These are phyloP conservation scores for Geoglossum cookeanum DNA, from an alignment of 2,329 filamentous ascomycete genomes.

Conservation along the genomic window DNA sequence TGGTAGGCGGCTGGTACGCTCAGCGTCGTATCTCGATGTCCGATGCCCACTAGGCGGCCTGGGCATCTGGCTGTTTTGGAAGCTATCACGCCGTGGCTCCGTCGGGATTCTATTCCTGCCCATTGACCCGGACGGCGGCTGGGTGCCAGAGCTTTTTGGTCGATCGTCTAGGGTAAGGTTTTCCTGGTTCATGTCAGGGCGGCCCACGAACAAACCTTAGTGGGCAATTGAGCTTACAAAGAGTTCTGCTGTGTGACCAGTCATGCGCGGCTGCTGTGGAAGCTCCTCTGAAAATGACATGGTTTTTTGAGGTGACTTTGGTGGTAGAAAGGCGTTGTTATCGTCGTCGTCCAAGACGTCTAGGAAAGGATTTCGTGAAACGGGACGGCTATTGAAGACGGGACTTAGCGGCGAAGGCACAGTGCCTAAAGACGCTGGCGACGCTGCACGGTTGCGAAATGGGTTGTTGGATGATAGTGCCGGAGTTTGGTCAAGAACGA, in stretches of 20 bases:
- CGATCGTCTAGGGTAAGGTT: constrained; percentile 40
- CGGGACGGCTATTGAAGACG: constrained; percentile 30
- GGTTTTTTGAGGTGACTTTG: constrained; percentile 14
- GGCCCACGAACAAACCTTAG: background rate
- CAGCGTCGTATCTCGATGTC: constrained; percentile 32
- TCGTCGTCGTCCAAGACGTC: constrained; percentile 30
- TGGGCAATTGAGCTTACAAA: constrained; percentile 44
- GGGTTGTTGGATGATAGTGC: constrained; percentile 27
- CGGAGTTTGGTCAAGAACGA: background rate
- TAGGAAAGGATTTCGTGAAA: constrained; percentile 60
- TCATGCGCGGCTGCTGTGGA: constrained; percentile 11
- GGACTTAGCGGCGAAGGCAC: constrained; percentile 12
- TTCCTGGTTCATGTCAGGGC: constrained; percentile 6
- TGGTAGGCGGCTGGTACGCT: constrained; percentile 25
- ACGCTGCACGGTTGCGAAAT: constrained; percentile 28
- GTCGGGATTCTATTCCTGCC: background rate
- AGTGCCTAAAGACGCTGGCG: constrained; percentile 14
- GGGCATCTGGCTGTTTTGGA: background rate
- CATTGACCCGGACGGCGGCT: background rate
- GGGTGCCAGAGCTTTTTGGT: constrained; percentile 15
- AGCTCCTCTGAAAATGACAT: constrained; percentile 30
- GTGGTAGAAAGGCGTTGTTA: background rate
- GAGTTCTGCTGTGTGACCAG: constrained; percentile 43
- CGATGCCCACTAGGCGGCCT: constrained; percentile 18
- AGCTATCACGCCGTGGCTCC: background rate